Conservation (phyloP, 2,329 filamentous ascomycete species). For the Beauveria sp. region DNA sequence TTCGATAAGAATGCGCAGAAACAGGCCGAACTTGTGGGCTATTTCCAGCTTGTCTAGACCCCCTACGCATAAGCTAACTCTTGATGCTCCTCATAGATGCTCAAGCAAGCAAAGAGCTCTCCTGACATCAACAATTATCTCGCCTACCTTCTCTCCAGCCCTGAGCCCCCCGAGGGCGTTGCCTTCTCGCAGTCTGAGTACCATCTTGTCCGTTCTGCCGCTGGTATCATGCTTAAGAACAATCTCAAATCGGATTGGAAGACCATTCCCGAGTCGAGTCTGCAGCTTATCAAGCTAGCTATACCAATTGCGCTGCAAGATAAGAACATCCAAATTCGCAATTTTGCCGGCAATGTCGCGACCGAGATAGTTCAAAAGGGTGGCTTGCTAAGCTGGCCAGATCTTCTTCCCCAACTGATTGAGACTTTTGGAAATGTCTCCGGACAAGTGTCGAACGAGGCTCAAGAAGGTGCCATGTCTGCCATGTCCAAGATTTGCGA, state of each 20-base stretch:
- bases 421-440: slow-evolving; percentile 66
- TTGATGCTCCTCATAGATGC: slow-evolving; percentile 60
- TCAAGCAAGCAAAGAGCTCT: slow-evolving; percentile 76
- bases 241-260: slow-evolving; percentile 72
- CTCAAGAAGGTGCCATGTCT: slow-evolving; percentile 89
- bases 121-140: slow-evolving; percentile 98
- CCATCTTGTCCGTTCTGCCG: slow-evolving; percentile 73
- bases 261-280: slow-evolving; percentile 63
- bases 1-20: slow-evolving; percentile 75
- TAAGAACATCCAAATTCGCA: slow-evolving; percentile 72
- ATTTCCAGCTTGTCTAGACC: neutral
- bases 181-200: slow-evolving; percentile 54
- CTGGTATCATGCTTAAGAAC: slow-evolving; percentile 94
- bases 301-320: slow-evolving; percentile 77
- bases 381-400: slow-evolving; percentile 84
- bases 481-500: slow-evolving; percentile 94
- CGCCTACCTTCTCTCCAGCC: slow-evolving; percentile 76
- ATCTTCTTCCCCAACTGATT: slow-evolving; percentile 77
- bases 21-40: slow-evolving; percentile 75
- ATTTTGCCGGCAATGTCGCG: slow-evolving; percentile 85
- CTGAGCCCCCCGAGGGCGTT: slow-evolving; percentile 53
- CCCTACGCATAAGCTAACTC: slow-evolving; percentile 18
- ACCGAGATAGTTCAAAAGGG: slow-evolving; percentile 83
- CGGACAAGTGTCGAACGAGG: slow-evolving; percentile 59
- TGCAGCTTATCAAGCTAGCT: slow-evolving; percentile 71